Conservation (phyloP, 78 protist genomes). For the Dictyostelium brefeldianum region DNA sequence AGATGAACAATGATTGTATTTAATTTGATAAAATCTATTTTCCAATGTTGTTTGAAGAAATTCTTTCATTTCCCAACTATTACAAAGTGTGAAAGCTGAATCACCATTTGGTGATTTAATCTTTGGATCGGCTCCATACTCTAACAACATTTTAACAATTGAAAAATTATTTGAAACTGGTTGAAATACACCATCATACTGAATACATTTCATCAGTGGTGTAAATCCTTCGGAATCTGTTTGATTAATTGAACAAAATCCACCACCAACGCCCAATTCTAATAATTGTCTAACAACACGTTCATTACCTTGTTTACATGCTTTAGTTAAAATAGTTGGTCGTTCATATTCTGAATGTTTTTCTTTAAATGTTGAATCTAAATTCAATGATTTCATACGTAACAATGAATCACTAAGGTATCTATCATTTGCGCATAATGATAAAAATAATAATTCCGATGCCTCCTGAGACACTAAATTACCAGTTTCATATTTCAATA, state of each 20-base stretch:
- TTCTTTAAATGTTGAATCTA: conserved; percentile 45
- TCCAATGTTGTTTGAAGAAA: conserved; percentile 21
- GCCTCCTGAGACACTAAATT: conserved; percentile 1
- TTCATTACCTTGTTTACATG: conserved; percentile 63
- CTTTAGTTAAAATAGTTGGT: conserved; percentile 60
- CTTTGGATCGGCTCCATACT: conserved; percentile 66
- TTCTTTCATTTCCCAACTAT: conserved; percentile 15
- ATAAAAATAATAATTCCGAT: conserved; percentile 55
- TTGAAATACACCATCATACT: conserved; percentile 73
- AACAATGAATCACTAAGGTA: conserved; percentile 8
- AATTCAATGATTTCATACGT: not conserved
- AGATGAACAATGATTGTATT: conserved; percentile 7
- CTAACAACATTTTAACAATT: conserved; percentile 10
- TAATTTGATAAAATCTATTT: conserved; percentile 15
- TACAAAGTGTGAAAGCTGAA: conserved; percentile 26
- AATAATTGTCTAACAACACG: conserved; percentile 10
- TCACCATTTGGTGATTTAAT: conserved; percentile 31
- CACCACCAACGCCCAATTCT: conserved; percentile 43
- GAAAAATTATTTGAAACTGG: conserved; percentile 35
- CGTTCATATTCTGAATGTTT: conserved; percentile 8
- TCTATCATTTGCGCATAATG: conserved; percentile 47
- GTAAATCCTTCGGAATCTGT: conserved; percentile 60
- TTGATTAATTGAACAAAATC: not conserved
- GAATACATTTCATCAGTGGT: conserved; percentile 52
- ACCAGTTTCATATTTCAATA: conserved; percentile 56